Conservation (phyloP, 2,329 filamentous ascomycete species). For the Coniochaeta sp. region DNA sequence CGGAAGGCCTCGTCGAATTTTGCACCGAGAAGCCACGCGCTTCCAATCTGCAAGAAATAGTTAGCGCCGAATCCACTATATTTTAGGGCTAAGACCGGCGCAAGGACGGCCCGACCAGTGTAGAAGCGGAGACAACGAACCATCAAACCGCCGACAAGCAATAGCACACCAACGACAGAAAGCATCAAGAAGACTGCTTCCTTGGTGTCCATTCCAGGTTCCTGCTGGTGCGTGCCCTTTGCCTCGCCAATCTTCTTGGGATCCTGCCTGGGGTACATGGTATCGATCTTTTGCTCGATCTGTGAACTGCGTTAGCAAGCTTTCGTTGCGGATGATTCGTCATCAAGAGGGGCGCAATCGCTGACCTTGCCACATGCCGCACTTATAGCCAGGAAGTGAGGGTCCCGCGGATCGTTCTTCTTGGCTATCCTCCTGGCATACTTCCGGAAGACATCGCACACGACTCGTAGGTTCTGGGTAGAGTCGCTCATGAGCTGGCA, state of each 20-base stretch:
- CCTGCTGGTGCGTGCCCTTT: slow-evolving; percentile 28
- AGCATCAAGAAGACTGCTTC: slow-evolving; percentile 60
- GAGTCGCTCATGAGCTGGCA: slow-evolving; percentile 88
- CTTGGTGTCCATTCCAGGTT: slow-evolving; percentile 42
- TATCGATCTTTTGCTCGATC: slow-evolving; percentile 95
- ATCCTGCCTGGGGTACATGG: slow-evolving; percentile 80
- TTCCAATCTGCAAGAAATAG: slow-evolving; percentile 50
- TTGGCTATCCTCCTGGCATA: slow-evolving; percentile 78
- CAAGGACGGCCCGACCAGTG: neutral
- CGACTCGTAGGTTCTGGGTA: slow-evolving; percentile 77
- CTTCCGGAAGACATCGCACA: slow-evolving; percentile 74
- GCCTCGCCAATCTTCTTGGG: slow-evolving; percentile 48
- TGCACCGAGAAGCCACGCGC: slow-evolving; percentile 75
- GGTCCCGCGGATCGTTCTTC: slow-evolving; percentile 91
- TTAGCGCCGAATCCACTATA: neutral
- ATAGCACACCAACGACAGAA: slow-evolving; percentile 61
- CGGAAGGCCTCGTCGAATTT: slow-evolving; percentile 66
- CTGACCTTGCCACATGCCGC: slow-evolving; percentile 76
- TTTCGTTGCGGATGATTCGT: no score
- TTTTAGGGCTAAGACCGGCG: neutral
- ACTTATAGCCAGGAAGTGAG: slow-evolving; percentile 87
- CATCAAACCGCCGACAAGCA: slow-evolving; percentile 70
- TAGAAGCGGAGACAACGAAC: slow-evolving; percentile 42
- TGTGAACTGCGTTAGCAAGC: slow-evolving; percentile 26
- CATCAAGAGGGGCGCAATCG: neutral